Evolutionary conservation across 2,329 filamentous ascomycete species (phyloP).

Genomic region (Fusarium coffeatum): DNA sequence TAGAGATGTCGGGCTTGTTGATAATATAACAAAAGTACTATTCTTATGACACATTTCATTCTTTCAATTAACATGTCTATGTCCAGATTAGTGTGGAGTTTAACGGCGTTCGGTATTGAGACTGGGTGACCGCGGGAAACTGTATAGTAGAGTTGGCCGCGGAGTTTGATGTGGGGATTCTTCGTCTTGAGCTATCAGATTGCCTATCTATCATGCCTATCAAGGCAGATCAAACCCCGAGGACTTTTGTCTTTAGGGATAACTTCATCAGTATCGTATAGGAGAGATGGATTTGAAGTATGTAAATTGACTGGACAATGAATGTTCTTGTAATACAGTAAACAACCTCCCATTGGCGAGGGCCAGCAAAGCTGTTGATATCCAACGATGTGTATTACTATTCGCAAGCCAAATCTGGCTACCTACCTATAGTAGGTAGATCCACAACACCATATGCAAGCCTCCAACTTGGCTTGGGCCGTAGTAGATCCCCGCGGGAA

Average conservation of each 20-base stretch:
- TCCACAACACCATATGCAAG: not conserved
- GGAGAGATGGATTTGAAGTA: too few relatives aligned
- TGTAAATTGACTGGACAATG: too few relatives aligned
- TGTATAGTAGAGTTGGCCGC: not conserved
- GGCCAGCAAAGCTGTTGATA: not conserved
- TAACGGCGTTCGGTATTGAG: not conserved
- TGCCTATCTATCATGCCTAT: not conserved
- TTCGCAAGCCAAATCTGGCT: not conserved
- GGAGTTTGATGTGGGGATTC: not conserved
- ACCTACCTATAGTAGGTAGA: not conserved
- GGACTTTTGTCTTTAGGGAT: not conserved
- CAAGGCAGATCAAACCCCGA: not conserved
- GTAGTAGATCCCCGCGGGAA: conserved; percentile 20
- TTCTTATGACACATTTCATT: not conserved
- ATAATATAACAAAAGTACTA: conserved; percentile 8
- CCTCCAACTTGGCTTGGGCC: not conserved
- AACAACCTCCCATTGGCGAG: not conserved
- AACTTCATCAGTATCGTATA: not conserved
- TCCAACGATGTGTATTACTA: not conserved
- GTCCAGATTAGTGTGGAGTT: not conserved
- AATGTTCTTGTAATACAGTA: not conserved
- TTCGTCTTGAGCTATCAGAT: not conserved
- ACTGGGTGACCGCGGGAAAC: conserved; percentile 23
- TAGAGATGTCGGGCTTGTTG: not conserved
- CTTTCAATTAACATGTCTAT: too few relatives aligned